Base-by-base conservation (phyloP, 257 asterid species). In the Capsicum pubescens region DNA sequence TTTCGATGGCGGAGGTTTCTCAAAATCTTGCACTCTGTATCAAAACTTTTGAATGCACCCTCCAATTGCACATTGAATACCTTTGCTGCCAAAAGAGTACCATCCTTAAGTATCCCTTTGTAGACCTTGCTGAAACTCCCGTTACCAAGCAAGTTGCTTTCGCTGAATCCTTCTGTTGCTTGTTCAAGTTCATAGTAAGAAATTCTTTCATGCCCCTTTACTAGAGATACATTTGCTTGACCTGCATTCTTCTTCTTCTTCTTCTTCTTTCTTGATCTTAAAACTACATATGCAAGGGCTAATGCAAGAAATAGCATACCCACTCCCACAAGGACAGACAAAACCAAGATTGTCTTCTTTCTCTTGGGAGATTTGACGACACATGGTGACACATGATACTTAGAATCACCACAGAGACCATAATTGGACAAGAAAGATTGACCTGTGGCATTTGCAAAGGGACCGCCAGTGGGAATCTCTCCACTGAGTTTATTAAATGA, bases 81-180 rank as follows among this genome's bases (percentile, higher is more conserved):
- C 66, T 54, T 54, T 13, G 48, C 9, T 19, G 66, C 82, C 15
- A 77, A 77, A 35, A 13, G 0, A 12, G 66, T 54, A 6, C 82
- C 82, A 26, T 54, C 82, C 60, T 77, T 54, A 26, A 7, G 82
- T 12, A 77, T 56, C 66, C 82, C 82, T 56, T 54, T 48, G 46
- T 26, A 77, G n/a, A 77, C 82, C n/a, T 54, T 56, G 19, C 82
- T 56, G 63, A 77, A 77, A 77, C 82, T 77, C 48, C 82, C 82
- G 0, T 1, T 54, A 54, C 82, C 82, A 54, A 52, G 44, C 48
- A 76, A 26, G 48, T 52, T 77, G 14, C 64, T 26, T 52, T 77
- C 50, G 8, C 7, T 3, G 13, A 77, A 26, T 21, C 82, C 64
- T 21, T 21, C 9, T 12, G 64, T 77, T 54, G 64, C 82, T 19